Percentiles rank a stretch among this genome's conserved stretches.
Conservation (phyloP, 2,329 filamentous ascomycete genomes). For the Aspergillus thermomutatus region DNA sequence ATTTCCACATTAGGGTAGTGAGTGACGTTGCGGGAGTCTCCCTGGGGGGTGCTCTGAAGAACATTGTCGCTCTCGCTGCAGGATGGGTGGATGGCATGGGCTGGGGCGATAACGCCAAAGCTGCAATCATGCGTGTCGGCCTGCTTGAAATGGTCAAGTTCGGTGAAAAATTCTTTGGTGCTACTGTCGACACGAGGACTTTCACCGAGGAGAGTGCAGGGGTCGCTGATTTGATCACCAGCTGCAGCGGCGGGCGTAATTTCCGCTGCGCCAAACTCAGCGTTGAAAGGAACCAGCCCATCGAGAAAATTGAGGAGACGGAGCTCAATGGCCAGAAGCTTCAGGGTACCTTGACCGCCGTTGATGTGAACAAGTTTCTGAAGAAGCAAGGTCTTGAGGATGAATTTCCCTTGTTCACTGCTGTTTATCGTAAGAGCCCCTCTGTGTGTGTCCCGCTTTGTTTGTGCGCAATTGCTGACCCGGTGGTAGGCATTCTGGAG, state of each 20-base stretch:
- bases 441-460: not conserved
- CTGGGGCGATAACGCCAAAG: constrained; percentile 98
- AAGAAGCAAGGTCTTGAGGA: constrained; percentile 72
- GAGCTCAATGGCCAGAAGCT: constrained; percentile 97
- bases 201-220: constrained; percentile 97
- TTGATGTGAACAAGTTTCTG: constrained; percentile 87
- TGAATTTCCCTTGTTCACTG: constrained; percentile 90
- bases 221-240: constrained; percentile 93
- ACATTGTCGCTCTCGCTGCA: constrained; percentile 89
- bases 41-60: constrained; percentile 91
- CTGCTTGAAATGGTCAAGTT: constrained; percentile 96
- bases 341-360: constrained; percentile 87
- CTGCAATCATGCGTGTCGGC: constrained; percentile 95
- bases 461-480: constrained; percentile 18
- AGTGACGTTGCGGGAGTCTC: constrained; percentile 96
- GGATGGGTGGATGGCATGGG: constrained; percentile 93
- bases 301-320: constrained; percentile 81
- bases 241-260: constrained; percentile 87
- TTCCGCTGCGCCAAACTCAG: constrained; percentile 90
- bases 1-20: constrained; percentile 95
- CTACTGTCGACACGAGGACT: constrained; percentile 74
- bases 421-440: constrained; percentile 61
- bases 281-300: constrained; percentile 71
- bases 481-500: constrained; percentile 63
- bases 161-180: constrained; percentile 85